phyloP scores from a whole-genome alignment of 164 flowering plant genomes.

The Umbilicus rupestris region DNA sequence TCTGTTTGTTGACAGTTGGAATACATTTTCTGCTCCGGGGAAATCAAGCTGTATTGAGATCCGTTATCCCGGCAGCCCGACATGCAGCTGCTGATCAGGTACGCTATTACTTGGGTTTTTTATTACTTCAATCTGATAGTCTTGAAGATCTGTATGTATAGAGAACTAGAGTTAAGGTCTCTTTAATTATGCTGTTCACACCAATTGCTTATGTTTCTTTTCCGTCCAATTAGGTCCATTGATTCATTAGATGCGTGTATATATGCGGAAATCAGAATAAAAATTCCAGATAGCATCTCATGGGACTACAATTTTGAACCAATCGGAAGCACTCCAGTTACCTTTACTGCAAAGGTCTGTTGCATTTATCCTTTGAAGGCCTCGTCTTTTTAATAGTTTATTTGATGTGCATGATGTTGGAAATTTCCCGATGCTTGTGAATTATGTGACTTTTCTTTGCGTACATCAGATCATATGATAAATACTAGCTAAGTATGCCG shows the following conservation, averaged over 20 bases:
- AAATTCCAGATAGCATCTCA: constrained; percentile 77
- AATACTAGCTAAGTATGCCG: no score
- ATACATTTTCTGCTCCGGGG: constrained; percentile 69
- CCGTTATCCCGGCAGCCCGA: constrained; percentile 96
- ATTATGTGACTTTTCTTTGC: background rate
- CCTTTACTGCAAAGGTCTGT: constrained; percentile 78
- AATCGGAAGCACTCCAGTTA: constrained; percentile 66
- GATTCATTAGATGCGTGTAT: constrained; percentile 71
- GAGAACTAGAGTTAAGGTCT: background rate
- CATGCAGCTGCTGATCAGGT: constrained; percentile 95
- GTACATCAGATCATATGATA: background rate
- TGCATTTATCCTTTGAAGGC: background rate
- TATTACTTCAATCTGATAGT: no score
- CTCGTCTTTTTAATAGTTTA: background rate
- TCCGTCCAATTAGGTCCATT: constrained; percentile 41
- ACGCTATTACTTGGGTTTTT: constrained; percentile 5
- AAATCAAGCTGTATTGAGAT: constrained; percentile 46
- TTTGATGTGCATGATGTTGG: background rate
- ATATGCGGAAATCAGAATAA: constrained; percentile 87
- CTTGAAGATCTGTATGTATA: background rate
- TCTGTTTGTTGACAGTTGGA: constrained; percentile 73
- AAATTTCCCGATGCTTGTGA: background rate
- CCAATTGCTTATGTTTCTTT: constrained; percentile 1
- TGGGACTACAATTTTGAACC: constrained; percentile 98
- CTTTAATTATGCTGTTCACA: background rate